Base-by-base conservation (phyloP, 2,329 filamentous ascomycete species). In the Penicillium digitatum region DNA sequence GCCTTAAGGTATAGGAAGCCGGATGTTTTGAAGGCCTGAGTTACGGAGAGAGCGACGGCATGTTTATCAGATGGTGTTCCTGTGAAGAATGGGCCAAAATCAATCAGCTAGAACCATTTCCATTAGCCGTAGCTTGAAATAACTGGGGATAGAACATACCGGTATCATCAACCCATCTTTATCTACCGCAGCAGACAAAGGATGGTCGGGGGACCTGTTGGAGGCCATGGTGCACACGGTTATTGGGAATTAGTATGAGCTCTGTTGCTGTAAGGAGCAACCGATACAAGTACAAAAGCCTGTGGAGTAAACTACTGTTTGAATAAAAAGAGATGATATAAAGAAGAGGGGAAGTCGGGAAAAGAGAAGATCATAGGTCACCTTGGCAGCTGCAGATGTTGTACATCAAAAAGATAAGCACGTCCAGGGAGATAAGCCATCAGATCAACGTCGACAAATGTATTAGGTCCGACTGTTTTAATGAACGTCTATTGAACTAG, bases 1-100 rank as follows among this genome's bases (percentile, higher is more conserved):
- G 93, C 89, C 64, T 86, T 86, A 37, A 95, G 83, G 74, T 96
- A 96, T 68, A 96, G 83, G 78, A 96, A 96, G 54, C 92, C 92
- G 2, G 91, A 88, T 1, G 82, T 87, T 66, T 91, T 88, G 77
- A 96, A 95, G 39, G 89, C 91, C 50, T 84, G 69, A 12, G 93
- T 84, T 62, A 96, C 86, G 38, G 87, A 83, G 50, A 84, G 74
- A 22, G 90, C 91, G 1, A 88, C 85, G 40, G 81, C 74, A 48
- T 80, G 76, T 63, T 87, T 87, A 62, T 87, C 78, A 10, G 78
- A 66, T 0, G 82, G 76, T 20, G 81, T 79, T 32, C 87, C 87
- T 54, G 80, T 73, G 24, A 89, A 82, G 72, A 92, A 94, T 40
- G 79, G 79, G 12, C 83, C 84, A 70, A 95, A 92, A 78, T 95